phyloP scores from a whole-genome alignment of 2,329 filamentous ascomycete genomes.

The Pezicula rhizophila region DNA sequence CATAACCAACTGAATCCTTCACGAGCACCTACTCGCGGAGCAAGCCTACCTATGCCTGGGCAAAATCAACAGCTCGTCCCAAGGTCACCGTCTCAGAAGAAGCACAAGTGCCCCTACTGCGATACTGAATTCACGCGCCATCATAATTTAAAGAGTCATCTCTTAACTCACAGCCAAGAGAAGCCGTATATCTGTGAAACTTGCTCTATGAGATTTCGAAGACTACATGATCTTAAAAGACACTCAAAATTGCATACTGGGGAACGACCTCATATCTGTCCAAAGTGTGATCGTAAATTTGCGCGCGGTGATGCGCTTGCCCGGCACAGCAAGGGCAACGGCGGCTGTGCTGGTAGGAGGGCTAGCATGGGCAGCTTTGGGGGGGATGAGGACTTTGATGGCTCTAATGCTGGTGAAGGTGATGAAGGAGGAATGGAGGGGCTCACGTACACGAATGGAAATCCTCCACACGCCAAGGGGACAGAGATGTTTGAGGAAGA shows the following conservation, averaged over 20 bases:
- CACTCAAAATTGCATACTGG: slow-evolving; percentile 96
- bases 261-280: slow-evolving; percentile 89
- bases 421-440: slow-evolving; percentile 54
- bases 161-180: slow-evolving; percentile 96
- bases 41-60: slow-evolving; percentile 52
- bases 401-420: slow-evolving; percentile 41
- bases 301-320: slow-evolving; percentile 92
- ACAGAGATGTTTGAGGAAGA: slow-evolving; percentile 55
- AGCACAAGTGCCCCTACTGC: slow-evolving; percentile 96
- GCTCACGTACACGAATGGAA: slow-evolving; percentile 39
- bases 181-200: slow-evolving; percentile 93
- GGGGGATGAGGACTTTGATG: slow-evolving; percentile 64
- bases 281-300: slow-evolving; percentile 91
- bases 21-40: slow-evolving; percentile 36
- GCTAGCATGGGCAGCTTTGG: slow-evolving; percentile 80
- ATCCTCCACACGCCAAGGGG: slow-evolving; percentile 47
- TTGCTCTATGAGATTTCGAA: slow-evolving; percentile 88
- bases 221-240: slow-evolving; percentile 90
- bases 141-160: slow-evolving; percentile 94
- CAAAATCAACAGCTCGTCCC: slow-evolving; percentile 42
- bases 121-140: slow-evolving; percentile 94
- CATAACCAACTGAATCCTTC: slow-evolving; percentile 19
- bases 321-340: slow-evolving; percentile 90
- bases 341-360: slow-evolving; percentile 86
- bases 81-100: slow-evolving; percentile 72